These are phyloP conservation scores for Talaromyces sp. DNA, from an alignment of 2,329 filamentous ascomycete species.

Conservation along the genomic window DNA sequence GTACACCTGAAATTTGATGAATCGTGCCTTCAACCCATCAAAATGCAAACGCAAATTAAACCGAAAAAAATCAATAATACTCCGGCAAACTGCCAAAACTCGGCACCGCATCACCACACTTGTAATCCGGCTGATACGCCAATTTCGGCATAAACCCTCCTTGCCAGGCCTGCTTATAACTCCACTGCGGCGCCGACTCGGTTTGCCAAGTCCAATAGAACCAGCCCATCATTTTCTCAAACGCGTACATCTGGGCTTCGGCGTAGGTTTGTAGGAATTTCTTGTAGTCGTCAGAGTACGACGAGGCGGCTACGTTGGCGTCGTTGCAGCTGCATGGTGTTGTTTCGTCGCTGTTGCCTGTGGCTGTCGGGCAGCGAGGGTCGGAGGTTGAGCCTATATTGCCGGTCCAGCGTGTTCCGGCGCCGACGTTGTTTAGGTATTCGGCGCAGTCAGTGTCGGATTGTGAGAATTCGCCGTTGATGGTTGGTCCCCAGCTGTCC, in stretches of 20 bases:
- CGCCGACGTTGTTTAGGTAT: constrained; percentile 82
- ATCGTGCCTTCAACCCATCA: not conserved
- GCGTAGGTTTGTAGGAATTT: constrained; percentile 83
- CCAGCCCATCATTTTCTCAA: constrained; percentile 93
- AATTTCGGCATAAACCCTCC: constrained; percentile 70
- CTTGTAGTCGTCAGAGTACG: constrained; percentile 72
- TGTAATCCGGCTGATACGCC: constrained; percentile 65
- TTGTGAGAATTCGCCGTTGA: constrained; percentile 96
- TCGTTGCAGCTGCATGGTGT: constrained; percentile 62
- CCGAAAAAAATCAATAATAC: constrained; percentile 29
- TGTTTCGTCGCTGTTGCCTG: constrained; percentile 42
- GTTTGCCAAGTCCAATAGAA: constrained; percentile 99
- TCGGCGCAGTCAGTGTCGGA: constrained; percentile 91
- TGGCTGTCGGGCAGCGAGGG: constrained; percentile 65
- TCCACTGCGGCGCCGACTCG: constrained; percentile 82
- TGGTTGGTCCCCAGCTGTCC: constrained; percentile 71
- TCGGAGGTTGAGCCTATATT: constrained; percentile 31
- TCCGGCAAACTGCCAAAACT: constrained; percentile 41
- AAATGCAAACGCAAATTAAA: constrained; percentile 2
- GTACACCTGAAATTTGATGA: not conserved
- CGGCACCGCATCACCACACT: constrained; percentile 50
- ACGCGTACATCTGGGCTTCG: constrained; percentile 90
- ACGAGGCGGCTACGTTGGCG: constrained; percentile 66
- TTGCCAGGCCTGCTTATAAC: constrained; percentile 58
- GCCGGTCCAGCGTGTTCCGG: constrained; percentile 87